Evolutionary conservation across 2,329 filamentous ascomycete species (phyloP), one percentile per base, ranked within the genome.

Genomic region (Dothidotthia symphoricarpi): DNA sequence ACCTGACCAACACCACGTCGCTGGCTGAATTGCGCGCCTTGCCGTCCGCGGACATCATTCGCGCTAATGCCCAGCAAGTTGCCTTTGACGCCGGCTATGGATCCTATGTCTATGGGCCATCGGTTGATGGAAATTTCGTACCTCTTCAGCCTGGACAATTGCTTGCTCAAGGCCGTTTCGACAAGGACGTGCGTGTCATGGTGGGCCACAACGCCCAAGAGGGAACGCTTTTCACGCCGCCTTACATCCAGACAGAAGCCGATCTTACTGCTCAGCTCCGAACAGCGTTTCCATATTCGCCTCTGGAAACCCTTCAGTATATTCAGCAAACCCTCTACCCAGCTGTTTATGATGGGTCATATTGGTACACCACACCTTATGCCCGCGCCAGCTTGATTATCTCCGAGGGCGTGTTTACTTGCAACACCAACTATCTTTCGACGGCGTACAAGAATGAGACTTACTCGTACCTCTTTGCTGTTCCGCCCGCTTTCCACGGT

Each of bases 401-500:
- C 26, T 55, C 68, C 10, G 77, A 81, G 37, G 39, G 57, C 5
- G 41, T 58, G 39, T 75, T 77, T 50, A 65, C 61, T 9, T 81
- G 78, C 68, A 77, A 77, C 48, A 71, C 75, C 11, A 67, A 72
- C 51, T 77, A 70, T 50, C 64, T 81, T 3, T 67, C 69, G 37
- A 62, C 59, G 1, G 76, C 71, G 6, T 73, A 64, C 55, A 50
- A 55, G 9, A 75, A 75, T 55, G 34, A 68, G 8, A 74, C 74
- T 0, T 75, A 74, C 54, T 66, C 67, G 2, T 80, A 81, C 61
- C 58, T 73, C 16, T 81, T 80, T 51, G 64, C 69, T 15, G 68
- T 77, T 1, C 72, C 72, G 0, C 76, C 77, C 0, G 76, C 68
- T 6, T 63, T 76, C 24, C 78, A 82, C 51, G 75, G 71, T 13